Evolutionary conservation across 1,284 basidiomycete species (phyloP).

Genomic region (Clitocybe nebularis): DNA sequence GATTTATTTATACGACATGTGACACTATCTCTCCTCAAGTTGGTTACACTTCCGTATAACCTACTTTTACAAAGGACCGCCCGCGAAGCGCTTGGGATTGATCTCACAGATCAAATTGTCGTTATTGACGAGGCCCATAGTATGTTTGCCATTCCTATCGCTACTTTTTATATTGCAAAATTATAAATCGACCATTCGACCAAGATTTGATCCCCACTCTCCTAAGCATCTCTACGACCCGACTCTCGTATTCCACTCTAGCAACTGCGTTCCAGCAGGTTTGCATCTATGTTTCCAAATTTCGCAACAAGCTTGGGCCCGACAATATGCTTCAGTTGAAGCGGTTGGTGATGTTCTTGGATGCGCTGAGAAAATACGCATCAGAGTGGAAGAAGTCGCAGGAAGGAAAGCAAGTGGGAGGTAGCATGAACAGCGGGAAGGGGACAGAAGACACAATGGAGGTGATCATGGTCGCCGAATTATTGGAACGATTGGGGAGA

Average conservation of each 20-base stretch:
- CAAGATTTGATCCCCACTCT: slow-evolving; percentile 85
- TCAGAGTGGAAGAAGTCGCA: slow-evolving; percentile 41
- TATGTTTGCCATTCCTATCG: slow-evolving; percentile 34
- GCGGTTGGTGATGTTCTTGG: slow-evolving; percentile 72
- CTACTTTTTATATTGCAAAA: slow-evolving; percentile 1
- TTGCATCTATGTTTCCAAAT: slow-evolving; percentile 74
- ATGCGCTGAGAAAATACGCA: slow-evolving; percentile 60
- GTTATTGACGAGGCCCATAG: slow-evolving; percentile 98
- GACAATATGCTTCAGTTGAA: slow-evolving; percentile 78
- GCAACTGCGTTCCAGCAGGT: slow-evolving; percentile 74
- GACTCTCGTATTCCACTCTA: slow-evolving; percentile 60
- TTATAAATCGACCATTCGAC: not conserved
- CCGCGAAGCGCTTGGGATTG: slow-evolving; percentile 83
- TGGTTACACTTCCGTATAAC: slow-evolving; percentile 93
- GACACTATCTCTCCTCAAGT: slow-evolving; percentile 36
- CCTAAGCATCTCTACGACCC: slow-evolving; percentile 79
- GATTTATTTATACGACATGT: not conserved
- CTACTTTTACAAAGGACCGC: slow-evolving; percentile 84
- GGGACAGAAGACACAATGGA: slow-evolving; percentile 33
- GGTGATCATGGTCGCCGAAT: slow-evolving; percentile 61
- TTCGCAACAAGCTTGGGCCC: slow-evolving; percentile 73
- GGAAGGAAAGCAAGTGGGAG: slow-evolving; percentile 11
- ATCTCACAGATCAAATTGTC: slow-evolving; percentile 79
- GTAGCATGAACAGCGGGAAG: slow-evolving; percentile 13
- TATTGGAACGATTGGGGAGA: slow-evolving; percentile 66